phyloP scores from a whole-genome alignment of 495 filamentous ascomycete genomes.

The Pseudotulostoma volvatum region DNA sequence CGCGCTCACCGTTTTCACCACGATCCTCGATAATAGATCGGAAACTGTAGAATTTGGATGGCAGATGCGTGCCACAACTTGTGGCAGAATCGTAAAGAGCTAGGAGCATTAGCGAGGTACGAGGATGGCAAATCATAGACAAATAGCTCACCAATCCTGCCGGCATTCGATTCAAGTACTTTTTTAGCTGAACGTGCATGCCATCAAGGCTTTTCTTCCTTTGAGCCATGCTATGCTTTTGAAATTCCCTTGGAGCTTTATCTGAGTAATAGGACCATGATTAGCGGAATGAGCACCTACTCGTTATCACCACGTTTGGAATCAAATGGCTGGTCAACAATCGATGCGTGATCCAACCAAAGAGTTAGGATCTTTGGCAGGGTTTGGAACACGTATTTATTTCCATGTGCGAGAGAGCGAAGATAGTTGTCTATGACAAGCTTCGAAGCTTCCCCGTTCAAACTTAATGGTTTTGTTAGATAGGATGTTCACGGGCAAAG shows the following conservation, averaged over 20 bases:
- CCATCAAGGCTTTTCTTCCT: conserved; percentile 49
- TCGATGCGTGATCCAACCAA: conserved; percentile 80
- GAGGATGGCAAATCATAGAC: neutral
- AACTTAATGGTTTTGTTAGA: conserved; percentile 10
- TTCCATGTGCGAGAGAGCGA: conserved; percentile 68
- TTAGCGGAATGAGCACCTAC: conserved; percentile 13
- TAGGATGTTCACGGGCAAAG: too few relatives aligned
- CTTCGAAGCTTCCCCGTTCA: conserved; percentile 67
- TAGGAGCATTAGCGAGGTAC: conserved; percentile 11
- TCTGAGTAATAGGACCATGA: conserved; percentile 1
- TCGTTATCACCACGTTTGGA: conserved; percentile 46
- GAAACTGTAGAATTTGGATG: conserved; percentile 67
- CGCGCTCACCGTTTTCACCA: conserved; percentile 58
- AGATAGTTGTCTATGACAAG: conserved; percentile 88
- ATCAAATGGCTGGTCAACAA: conserved; percentile 49
- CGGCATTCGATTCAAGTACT: conserved; percentile 59
- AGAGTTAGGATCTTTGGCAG: conserved; percentile 79
- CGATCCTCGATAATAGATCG: conserved; percentile 55
- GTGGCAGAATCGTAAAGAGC: conserved; percentile 82
- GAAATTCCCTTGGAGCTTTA: conserved; percentile 32
- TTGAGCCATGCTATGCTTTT: conserved; percentile 34
- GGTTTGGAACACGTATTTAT: conserved; percentile 90
- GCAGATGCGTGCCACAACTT: conserved; percentile 81
- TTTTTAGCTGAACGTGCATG: conserved; percentile 55
- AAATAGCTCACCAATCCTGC: conserved; percentile 41